Conservation (phyloP, 148 eudicot species). For the Diospyros kaki region DNA sequence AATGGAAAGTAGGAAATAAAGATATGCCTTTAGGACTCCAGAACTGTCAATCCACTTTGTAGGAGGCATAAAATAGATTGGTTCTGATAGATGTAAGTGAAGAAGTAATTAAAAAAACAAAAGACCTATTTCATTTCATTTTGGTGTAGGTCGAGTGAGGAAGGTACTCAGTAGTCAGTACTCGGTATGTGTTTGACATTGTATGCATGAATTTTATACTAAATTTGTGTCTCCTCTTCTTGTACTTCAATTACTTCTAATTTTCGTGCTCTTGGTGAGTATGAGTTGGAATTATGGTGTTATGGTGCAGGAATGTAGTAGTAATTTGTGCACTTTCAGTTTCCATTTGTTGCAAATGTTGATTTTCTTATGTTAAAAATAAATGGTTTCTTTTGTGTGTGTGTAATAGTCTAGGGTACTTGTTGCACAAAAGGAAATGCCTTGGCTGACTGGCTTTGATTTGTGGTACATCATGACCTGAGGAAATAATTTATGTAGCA, state of each 20-base stretch:
- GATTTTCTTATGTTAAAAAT: not conserved
- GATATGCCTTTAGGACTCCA: not conserved
- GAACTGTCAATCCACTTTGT: not conserved
- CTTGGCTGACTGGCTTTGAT: not conserved
- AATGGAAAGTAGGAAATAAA: not conserved
- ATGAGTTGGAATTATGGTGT: not conserved
- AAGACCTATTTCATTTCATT: not conserved
- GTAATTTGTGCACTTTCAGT: not conserved
- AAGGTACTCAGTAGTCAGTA: not conserved
- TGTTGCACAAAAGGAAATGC: not conserved
- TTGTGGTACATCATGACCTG: not conserved
- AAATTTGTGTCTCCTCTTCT: no score
- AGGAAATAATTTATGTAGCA: not conserved
- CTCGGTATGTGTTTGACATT: not conserved
- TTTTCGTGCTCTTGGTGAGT: not conserved
- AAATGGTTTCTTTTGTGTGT: not conserved
- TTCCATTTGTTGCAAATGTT: not conserved
- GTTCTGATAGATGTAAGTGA: not conserved
- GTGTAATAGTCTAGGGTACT: no score
- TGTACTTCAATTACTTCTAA: not conserved
- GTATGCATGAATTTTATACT: not conserved
- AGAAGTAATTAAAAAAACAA: not conserved
- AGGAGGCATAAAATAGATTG: not conserved
- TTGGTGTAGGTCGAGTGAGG: not conserved
- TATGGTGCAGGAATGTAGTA: no score